phyloP scores from a whole-genome alignment of 768 basidiomycete species.

The Phylloporus arenicola region DNA sequence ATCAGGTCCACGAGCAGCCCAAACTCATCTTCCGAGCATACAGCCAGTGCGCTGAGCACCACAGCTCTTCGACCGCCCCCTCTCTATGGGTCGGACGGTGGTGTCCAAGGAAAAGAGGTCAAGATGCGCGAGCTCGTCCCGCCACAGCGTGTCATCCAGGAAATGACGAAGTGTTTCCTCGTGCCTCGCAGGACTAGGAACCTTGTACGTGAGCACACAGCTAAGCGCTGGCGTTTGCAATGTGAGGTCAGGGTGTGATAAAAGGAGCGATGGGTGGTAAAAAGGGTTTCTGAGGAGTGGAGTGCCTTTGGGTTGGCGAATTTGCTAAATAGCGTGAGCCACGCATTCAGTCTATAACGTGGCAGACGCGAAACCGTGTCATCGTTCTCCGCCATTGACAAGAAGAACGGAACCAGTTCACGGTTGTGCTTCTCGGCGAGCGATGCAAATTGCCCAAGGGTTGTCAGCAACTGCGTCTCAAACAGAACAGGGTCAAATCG shows the following conservation, averaged over 20 bases:
- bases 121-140: constrained; percentile 79
- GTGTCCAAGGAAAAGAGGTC: constrained; percentile 53
- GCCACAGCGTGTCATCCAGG: too few relatives aligned
- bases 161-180: constrained; percentile 60
- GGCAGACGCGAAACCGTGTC: constrained; percentile 39
- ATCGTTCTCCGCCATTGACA: constrained; percentile 37
- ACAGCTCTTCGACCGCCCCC: constrained; percentile 51
- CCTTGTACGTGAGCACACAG: constrained; percentile 81
- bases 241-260: constrained; percentile 79
- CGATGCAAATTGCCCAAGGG: constrained; percentile 61
- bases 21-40: constrained; percentile 70
- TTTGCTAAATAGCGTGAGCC: too few relatives aligned
- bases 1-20: constrained; percentile 79
- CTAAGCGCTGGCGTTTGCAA: constrained; percentile 71
- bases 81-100: constrained; percentile 47
- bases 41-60: constrained; percentile 63
- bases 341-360: constrained; percentile 60
- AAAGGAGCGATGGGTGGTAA: constrained; percentile 61
- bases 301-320: constrained; percentile 88
- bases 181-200: constrained; percentile 44
- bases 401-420: constrained; percentile 83
- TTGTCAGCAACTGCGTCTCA: constrained; percentile 71
- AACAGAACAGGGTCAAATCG: too few relatives aligned
- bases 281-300: constrained; percentile 59
- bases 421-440: too few relatives aligned